Percentiles rank a stretch among this genome's conserved stretches.
phyloP scores from a whole-genome alignment of 176 grass and related monocot species.

The Cenchrus purpureus region DNA sequence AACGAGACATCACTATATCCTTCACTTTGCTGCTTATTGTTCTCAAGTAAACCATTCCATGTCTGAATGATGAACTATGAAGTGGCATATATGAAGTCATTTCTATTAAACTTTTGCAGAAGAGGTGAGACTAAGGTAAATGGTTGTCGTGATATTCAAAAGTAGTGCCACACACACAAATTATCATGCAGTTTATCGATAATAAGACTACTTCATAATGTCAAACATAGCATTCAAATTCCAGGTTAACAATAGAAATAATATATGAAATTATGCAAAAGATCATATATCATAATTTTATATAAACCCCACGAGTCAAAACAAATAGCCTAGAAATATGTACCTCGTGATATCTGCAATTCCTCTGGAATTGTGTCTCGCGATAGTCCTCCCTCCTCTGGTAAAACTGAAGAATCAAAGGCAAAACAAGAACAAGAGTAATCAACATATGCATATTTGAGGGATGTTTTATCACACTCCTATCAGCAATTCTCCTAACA shows the following conservation, averaged over 20 bases:
- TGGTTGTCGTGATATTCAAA: no score
- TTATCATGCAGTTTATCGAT: no score
- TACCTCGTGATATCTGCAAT: conserved; percentile 36
- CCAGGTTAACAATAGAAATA: not conserved
- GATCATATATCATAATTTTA: conserved; percentile 9
- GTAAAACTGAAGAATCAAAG: conserved; percentile 51
- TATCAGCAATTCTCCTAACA: not conserved
- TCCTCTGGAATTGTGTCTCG: not conserved
- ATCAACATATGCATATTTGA: conserved; percentile 27
- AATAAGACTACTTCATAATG: no score
- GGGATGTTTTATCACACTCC: not conserved
- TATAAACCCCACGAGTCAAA: not conserved
- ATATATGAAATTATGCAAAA: not conserved
- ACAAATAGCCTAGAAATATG: conserved; percentile 3
- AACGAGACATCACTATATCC: no score
- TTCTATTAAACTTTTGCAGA: no score
- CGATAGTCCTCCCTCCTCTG: conserved; percentile 42
- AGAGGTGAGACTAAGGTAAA: no score
- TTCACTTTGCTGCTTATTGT: no score
- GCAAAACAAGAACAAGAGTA: conserved; percentile 27
- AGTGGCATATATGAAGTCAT: no score
- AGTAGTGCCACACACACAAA: no score
- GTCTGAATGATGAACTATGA: no score
- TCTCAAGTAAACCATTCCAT: no score
- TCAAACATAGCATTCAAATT: no score